Conservation (phyloP, 2,329 filamentous ascomycete species). For the Diaporthe australafricana region DNA sequence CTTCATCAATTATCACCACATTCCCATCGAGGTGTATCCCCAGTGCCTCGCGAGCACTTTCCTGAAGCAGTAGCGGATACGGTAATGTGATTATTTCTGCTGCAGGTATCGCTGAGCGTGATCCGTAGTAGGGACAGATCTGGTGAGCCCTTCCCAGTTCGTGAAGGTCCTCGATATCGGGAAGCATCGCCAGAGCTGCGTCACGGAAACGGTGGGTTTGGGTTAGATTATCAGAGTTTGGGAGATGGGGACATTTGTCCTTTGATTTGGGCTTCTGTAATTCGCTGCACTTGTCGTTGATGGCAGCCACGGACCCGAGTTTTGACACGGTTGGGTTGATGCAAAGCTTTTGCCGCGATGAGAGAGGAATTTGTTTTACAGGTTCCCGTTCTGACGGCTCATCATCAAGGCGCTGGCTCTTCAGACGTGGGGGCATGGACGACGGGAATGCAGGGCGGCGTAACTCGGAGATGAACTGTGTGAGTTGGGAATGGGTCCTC, state of each 20-base stretch:
- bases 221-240: slow-evolving; percentile 79
- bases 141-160: slow-evolving; percentile 80
- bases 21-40: slow-evolving; percentile 88
- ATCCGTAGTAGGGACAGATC: slow-evolving; percentile 97
- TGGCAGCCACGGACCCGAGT: slow-evolving; percentile 78
- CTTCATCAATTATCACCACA: slow-evolving; percentile 95
- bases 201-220: slow-evolving; percentile 87
- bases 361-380: slow-evolving; percentile 85
- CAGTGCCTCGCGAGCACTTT: slow-evolving; percentile 86
- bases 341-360: slow-evolving; percentile 87
- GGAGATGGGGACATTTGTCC: slow-evolving; percentile 80
- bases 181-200: slow-evolving; percentile 82
- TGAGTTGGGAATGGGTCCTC: slow-evolving; percentile 90
- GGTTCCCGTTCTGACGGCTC: slow-evolving; percentile 57
- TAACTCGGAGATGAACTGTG: slow-evolving; percentile 87
- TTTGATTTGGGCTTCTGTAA: slow-evolving; percentile 80
- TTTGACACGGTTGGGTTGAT: slow-evolving; percentile 86
- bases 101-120: slow-evolving; percentile 81
- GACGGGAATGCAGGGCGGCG: slow-evolving; percentile 82
- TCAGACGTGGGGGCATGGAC: slow-evolving; percentile 66
- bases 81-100: slow-evolving; percentile 93
- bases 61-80: slow-evolving; percentile 90
- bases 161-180: slow-evolving; percentile 93
- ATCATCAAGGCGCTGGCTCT: slow-evolving; percentile 1
- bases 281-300: slow-evolving; percentile 94